These are phyloP conservation scores for Barnettozyma sp. DNA, from an alignment of 805 yeast genomes.

Conservation along the genomic window DNA sequence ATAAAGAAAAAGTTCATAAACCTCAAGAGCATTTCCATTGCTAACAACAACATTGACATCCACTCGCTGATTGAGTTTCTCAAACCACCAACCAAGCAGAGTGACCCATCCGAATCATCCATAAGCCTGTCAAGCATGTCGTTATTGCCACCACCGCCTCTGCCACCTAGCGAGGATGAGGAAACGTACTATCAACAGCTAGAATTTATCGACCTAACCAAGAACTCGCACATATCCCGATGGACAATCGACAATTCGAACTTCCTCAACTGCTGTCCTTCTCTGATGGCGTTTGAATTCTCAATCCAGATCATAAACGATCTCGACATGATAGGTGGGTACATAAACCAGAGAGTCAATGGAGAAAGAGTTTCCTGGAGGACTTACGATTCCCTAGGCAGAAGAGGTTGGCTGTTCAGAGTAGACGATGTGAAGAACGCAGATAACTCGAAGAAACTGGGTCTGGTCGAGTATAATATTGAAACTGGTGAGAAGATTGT, in stretches of 20 bases:
- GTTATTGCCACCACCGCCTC: constrained; percentile 3
- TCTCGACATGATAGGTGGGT: constrained; percentile 29
- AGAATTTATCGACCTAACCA: constrained; percentile 59
- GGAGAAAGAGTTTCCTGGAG: constrained; percentile 24
- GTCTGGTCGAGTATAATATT: constrained; percentile 51
- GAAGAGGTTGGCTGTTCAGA: constrained; percentile 76
- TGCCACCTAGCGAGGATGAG: constrained; percentile 4
- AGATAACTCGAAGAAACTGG: constrained; percentile 27
- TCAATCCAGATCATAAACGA: constrained; percentile 50
- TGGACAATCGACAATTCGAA: constrained; percentile 50
- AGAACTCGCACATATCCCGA: constrained; percentile 50
- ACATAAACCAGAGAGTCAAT: constrained; percentile 18
- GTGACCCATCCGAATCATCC: constrained; percentile 4
- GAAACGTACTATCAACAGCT: constrained; percentile 29
- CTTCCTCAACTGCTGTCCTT: constrained; percentile 38
- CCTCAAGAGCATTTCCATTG: constrained; percentile 31
- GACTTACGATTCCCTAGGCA: constrained; percentile 42
- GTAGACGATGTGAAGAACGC: constrained; percentile 29
- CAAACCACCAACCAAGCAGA: constrained; percentile 20
- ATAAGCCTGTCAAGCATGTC: constrained; percentile 4
- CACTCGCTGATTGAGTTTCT: constrained; percentile 29
- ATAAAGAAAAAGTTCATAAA: constrained; percentile 34
- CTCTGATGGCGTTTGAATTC: constrained; percentile 61
- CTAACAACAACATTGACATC: constrained; percentile 30
- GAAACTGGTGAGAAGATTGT: constrained; percentile 56